phyloP scores from a whole-genome alignment of 139 green algal species.

The Pseudopediastrum boryanum region DNA sequence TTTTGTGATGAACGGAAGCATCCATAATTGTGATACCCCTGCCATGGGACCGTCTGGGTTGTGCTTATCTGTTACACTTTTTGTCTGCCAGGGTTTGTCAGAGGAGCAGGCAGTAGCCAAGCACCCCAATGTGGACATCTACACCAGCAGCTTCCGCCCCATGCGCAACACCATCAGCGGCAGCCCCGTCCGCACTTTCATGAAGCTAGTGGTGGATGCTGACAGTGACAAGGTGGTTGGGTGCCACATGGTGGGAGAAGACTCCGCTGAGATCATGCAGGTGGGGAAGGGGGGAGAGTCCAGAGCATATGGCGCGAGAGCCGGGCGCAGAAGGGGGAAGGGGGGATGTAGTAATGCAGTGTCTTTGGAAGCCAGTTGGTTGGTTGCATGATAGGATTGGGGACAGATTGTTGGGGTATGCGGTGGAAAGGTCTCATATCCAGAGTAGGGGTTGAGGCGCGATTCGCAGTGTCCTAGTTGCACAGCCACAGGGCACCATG shows the following conservation, averaged over 20 bases:
- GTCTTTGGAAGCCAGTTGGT: background rate
- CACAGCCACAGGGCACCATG: background rate
- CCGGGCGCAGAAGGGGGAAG: background rate
- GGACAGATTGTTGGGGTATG: too few species aligned
- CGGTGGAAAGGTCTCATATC: too few species aligned
- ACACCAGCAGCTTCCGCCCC: constrained; percentile 88
- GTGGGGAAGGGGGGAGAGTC: constrained; percentile 36
- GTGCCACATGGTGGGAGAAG: constrained; percentile 94
- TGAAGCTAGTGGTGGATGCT: constrained; percentile 94
- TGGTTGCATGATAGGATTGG: background rate
- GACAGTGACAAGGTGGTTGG: constrained; percentile 84
- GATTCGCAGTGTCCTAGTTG: too few species aligned
- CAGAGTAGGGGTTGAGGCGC: too few species aligned
- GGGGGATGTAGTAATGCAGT: background rate
- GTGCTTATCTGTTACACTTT: background rate
- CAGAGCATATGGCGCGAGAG: too few species aligned
- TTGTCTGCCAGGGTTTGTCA: constrained; percentile 70
- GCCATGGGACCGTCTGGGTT: background rate
- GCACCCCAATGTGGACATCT: constrained; percentile 87
- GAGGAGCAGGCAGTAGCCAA: constrained; percentile 85
- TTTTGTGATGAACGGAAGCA: too few species aligned
- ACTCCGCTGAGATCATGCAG: constrained; percentile 96
- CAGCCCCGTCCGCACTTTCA: constrained; percentile 77
- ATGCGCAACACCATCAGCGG: constrained; percentile 96
- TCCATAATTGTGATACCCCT: too few species aligned